Evolutionary conservation across 164 flowering plant species (phyloP).

Genomic region (Pachysandra terminalis): DNA sequence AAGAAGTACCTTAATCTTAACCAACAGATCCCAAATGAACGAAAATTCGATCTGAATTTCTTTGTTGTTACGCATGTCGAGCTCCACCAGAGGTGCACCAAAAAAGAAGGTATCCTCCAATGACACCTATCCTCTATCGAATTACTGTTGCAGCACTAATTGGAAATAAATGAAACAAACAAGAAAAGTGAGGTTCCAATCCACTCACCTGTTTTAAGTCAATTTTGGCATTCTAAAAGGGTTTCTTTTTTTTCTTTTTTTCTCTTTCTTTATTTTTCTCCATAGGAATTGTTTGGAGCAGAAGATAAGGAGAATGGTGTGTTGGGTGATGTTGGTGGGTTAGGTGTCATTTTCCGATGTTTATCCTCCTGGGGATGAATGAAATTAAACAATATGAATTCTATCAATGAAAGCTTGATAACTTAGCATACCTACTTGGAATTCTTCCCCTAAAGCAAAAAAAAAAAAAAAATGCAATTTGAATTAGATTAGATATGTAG

Average conservation of each 20-base stretch:
- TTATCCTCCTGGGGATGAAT: constrained; percentile 6
- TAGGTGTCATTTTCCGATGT: constrained; percentile 20
- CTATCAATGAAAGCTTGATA: constrained; percentile 39
- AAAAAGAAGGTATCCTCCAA: constrained; percentile 22
- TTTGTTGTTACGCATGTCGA: constrained; percentile 85
- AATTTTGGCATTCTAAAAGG: not conserved
- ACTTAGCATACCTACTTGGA: constrained; percentile 42
- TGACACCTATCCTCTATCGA: constrained; percentile 4
- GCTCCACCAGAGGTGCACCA: constrained; percentile 52
- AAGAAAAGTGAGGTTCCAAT: not conserved
- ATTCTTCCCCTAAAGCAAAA: constrained; percentile 28
- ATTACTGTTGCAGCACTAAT: constrained; percentile 7
- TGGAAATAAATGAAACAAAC: constrained; percentile 5
- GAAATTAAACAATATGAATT: constrained; percentile 20
- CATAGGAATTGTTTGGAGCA: constrained; percentile 8
- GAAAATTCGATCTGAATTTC: constrained; percentile 88
- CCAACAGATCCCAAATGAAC: constrained; percentile 52
- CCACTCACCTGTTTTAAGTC: not conserved
- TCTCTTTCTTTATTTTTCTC: too few species aligned
- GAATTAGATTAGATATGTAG: constrained; percentile 15
- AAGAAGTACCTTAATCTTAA: not conserved
- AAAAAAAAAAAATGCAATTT: too few species aligned
- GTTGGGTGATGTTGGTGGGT: constrained; percentile 24
- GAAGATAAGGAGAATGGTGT: constrained; percentile 10
- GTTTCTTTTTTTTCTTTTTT: not conserved